Percentiles rank a stretch among this genome's conserved stretches.
Conservation (phyloP, 257 asterid genomes). For the Scutellaria baicalensis region DNA sequence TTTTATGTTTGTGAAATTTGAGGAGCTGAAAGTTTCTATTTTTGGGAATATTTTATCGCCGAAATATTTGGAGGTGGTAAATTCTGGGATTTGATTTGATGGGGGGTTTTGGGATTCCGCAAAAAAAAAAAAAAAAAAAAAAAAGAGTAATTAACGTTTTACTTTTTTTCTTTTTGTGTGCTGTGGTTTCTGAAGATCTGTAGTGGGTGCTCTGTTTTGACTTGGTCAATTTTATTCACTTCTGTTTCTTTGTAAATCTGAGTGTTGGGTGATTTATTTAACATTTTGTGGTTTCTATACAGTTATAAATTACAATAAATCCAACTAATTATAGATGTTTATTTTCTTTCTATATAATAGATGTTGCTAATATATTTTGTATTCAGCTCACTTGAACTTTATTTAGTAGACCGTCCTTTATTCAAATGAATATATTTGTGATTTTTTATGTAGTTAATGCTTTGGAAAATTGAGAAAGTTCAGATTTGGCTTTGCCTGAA, state of each 20-base stretch:
- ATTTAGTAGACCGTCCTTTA: conserved; percentile 12
- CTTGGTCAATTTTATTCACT: conserved; percentile 33
- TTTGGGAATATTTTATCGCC: conserved; percentile 25
- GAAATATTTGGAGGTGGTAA: conserved; percentile 4
- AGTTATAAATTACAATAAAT: background rate
- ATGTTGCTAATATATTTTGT: background rate
- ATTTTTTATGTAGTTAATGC: too few relatives aligned
- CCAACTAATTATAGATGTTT: background rate
- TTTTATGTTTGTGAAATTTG: background rate
- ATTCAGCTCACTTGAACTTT: conserved; percentile 7
- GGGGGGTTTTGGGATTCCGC: conserved; percentile 57
- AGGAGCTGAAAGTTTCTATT: conserved; percentile 21
- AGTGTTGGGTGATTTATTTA: conserved; percentile 1
- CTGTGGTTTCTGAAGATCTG: conserved; percentile 52
- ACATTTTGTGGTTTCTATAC: background rate
- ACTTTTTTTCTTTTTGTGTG: conserved; percentile 18
- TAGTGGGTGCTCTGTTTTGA: conserved; percentile 30
- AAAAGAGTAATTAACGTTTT: conserved; percentile 14
- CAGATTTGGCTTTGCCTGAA: too few relatives aligned
- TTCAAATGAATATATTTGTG: conserved; percentile 7
- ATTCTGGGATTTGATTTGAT: conserved; percentile 10
- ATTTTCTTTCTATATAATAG: conserved; percentile 8
- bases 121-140: conserved; percentile 9
- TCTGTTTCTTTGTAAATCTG: conserved; percentile 15
- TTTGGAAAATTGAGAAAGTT: too few relatives aligned